Evolutionary conservation across 2,329 filamentous ascomycete species (phyloP).

Genomic region (Triangularia verruculosa): DNA sequence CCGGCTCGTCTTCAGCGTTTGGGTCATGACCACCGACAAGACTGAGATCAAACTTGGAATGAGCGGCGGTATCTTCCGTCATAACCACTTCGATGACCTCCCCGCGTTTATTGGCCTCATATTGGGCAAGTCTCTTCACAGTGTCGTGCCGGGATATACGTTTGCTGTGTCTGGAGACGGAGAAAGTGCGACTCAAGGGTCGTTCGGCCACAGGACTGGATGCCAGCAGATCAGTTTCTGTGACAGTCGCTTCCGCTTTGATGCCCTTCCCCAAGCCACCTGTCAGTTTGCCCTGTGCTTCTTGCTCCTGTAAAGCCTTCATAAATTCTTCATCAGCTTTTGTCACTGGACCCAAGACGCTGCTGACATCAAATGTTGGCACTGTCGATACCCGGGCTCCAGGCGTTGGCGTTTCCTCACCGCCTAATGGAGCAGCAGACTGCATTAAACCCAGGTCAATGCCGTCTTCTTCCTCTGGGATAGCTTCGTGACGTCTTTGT

Average conservation of each 20-base stretch:
- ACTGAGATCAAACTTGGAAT: slow-evolving; percentile 48
- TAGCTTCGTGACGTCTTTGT: slow-evolving; percentile 30
- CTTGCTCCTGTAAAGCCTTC: slow-evolving; percentile 47
- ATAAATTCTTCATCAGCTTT: slow-evolving; percentile 45
- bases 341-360: slow-evolving; percentile 44
- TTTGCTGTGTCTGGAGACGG: slow-evolving; percentile 25
- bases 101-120: slow-evolving; percentile 58
- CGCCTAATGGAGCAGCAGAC: slow-evolving; percentile 41
- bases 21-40: slow-evolving; percentile 45
- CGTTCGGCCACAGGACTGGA: slow-evolving; percentile 35
- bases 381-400: slow-evolving; percentile 26
- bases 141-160: slow-evolving; percentile 35
- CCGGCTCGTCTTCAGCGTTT: slow-evolving; percentile 27
- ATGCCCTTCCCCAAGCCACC: slow-evolving; percentile 58
- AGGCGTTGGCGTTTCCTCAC: slow-evolving; percentile 30
- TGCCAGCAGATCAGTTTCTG: slow-evolving; percentile 49
- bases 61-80: slow-evolving; percentile 34
- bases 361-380: slow-evolving; percentile 45
- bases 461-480: slow-evolving; percentile 41
- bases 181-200: slow-evolving; percentile 41
- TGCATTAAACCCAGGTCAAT: slow-evolving; percentile 41
- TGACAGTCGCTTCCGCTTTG: slow-evolving; percentile 45
- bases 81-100: slow-evolving; percentile 59
- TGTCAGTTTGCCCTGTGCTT: slow-evolving; percentile 53
- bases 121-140: slow-evolving; percentile 51